Conservation (phyloP, 768 basidiomycete genomes). For the Mycena crocata region DNA sequence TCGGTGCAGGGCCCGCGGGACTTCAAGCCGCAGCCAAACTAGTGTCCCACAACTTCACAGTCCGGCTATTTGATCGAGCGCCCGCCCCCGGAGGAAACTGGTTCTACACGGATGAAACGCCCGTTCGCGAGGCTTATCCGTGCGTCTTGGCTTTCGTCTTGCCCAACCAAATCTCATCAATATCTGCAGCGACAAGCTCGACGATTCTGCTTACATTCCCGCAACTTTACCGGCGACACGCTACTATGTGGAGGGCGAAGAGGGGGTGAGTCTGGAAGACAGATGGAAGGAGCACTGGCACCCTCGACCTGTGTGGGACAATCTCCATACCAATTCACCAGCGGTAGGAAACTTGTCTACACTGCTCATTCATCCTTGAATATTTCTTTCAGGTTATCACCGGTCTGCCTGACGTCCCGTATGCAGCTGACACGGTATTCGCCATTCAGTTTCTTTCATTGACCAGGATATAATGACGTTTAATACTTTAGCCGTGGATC, state of each 20-base stretch:
- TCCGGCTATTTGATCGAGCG: conserved; percentile 34
- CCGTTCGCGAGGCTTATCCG: conserved; percentile 35
- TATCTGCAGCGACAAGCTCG: conserved; percentile 11
- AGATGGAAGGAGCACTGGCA: conserved; percentile 37
- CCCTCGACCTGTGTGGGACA: conserved; percentile 37
- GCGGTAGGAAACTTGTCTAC: conserved; percentile 8
- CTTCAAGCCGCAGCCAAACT: conserved; percentile 31
- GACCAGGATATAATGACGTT: background rate
- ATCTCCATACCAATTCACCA: conserved; percentile 34
- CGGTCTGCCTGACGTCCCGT: conserved; percentile 35
- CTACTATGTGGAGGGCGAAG: conserved; percentile 30
- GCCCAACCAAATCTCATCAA: too few species aligned
- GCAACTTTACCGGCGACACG: conserved; percentile 20
- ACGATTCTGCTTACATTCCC: conserved; percentile 19
- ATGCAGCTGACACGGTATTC: conserved; percentile 32
- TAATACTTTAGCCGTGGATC: conserved; percentile 33
- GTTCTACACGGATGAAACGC: conserved; percentile 39
- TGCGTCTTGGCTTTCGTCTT: conserved; percentile 5
- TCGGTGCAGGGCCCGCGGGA: conserved; percentile 33
- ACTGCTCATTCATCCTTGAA: background rate
- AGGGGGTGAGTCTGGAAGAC: conserved; percentile 28
- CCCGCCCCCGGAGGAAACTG: conserved; percentile 38
- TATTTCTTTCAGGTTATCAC: conserved; percentile 30
- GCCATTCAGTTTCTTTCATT: background rate
- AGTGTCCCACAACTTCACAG: conserved; percentile 31